phyloP scores from a whole-genome alignment of 2,329 filamentous ascomycete genomes.

The Ceratocystis huliohia region DNA sequence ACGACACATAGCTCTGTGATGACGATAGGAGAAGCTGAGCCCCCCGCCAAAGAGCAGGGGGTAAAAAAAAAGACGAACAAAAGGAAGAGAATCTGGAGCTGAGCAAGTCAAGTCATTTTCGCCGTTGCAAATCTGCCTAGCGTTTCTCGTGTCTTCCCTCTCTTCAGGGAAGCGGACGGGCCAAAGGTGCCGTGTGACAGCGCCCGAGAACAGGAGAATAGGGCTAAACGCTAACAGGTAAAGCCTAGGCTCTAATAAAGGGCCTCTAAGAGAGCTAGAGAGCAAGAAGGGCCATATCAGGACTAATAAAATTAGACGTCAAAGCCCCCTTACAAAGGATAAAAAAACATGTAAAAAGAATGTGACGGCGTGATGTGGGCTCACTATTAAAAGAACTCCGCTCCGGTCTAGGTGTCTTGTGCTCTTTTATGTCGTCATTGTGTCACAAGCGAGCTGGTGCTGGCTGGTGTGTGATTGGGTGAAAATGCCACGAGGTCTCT shows the following conservation, averaged over 20 bases:
- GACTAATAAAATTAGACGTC: neutral
- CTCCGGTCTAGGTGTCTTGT: neutral
- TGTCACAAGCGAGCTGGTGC: neutral
- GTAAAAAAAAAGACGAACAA: neutral
- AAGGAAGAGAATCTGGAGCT: too few species aligned
- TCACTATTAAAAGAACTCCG: neutral
- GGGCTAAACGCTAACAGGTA: neutral
- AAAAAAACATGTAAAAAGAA: neutral
- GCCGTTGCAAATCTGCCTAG: neutral
- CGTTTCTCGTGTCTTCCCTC: too few species aligned
- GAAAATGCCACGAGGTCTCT: neutral
- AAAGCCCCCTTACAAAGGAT: neutral
- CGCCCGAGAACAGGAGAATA: neutral
- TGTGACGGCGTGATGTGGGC: too few species aligned
- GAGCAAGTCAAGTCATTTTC: too few species aligned
- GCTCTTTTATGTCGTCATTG: slow-evolving; percentile 3
- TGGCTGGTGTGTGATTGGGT: neutral
- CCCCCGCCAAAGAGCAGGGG: neutral
- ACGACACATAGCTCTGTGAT: neutral
- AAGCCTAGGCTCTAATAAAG: neutral
- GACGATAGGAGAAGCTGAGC: neutral
- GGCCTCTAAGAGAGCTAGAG: neutral
- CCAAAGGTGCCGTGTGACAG: too few species aligned
- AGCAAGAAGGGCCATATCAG: neutral
- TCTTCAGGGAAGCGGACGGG: too few species aligned